Percentiles rank a stretch among this genome's conserved stretches.
These are phyloP conservation scores for Exophiala oligosperma DNA, from an alignment of 2,329 filamentous ascomycete species.

Conservation along the genomic window DNA sequence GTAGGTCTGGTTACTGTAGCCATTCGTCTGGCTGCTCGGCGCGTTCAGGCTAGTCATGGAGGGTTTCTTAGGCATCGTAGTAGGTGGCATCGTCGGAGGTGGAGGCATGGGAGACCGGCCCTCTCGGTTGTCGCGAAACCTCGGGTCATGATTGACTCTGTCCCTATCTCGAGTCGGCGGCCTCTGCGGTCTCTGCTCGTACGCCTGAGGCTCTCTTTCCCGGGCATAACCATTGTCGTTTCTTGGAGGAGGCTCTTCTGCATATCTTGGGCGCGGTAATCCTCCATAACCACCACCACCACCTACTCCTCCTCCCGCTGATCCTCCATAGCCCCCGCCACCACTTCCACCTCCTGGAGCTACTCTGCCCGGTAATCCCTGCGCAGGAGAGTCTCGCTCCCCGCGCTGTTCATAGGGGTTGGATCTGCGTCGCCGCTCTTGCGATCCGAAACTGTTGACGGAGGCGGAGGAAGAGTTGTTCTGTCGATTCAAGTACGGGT, in stretches of 20 bases:
- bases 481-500: slow-evolving; percentile 24
- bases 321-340: slow-evolving; percentile 24
- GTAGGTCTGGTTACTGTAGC: slow-evolving; percentile 10
- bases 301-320: slow-evolving; percentile 15
- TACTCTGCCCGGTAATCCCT: slow-evolving; percentile 11
- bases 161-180: slow-evolving; percentile 24
- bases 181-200: slow-evolving; percentile 19
- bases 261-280: slow-evolving; percentile 21
- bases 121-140: slow-evolving; percentile 21
- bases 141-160: slow-evolving; percentile 20
- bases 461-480: slow-evolving; percentile 28
- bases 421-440: slow-evolving; percentile 23
- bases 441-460: slow-evolving; percentile 27
- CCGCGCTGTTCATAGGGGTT: slow-evolving; percentile 27
- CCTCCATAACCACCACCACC: slow-evolving; percentile 26
- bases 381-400: slow-evolving; percentile 20
- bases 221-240: slow-evolving; percentile 19
- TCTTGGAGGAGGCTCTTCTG: slow-evolving; percentile 10
- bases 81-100: slow-evolving; percentile 13
- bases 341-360: slow-evolving; percentile 16
- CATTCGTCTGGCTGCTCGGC: slow-evolving; percentile 12
- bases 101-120: slow-evolving; percentile 19
- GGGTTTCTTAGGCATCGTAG: slow-evolving; percentile 19
- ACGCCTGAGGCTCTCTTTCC: slow-evolving; percentile 17
- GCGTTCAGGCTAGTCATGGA: slow-evolving; percentile 17